A percentile compares a stretch with the other conserved stretches of the same genome.
Conservation (phyloP, 805 yeast genomes). For the Saccharomycopsis capsularis region DNA sequence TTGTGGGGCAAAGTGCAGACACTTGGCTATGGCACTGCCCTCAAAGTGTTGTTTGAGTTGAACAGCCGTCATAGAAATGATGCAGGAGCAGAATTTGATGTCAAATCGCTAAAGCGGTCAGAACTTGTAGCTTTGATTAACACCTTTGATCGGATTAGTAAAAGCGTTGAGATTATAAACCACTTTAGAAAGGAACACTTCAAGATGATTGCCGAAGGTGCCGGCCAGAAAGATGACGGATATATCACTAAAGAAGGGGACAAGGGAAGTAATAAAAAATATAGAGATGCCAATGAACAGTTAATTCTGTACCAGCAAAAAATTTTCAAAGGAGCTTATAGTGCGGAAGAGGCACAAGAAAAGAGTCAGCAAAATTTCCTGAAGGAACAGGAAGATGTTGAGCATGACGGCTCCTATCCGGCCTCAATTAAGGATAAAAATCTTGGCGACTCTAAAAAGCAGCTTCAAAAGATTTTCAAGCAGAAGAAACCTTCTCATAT, state of each 20-base stretch:
- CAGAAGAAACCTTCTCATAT: not conserved
- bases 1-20: conserved; percentile 98
- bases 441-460: conserved; percentile 14
- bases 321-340: conserved; percentile 16
- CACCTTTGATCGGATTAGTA: conserved; percentile 87
- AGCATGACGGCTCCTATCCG: conserved; percentile 9
- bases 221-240: not conserved
- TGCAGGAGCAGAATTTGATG: conserved; percentile 39
- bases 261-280: not conserved
- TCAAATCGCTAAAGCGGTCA: conserved; percentile 55
- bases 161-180: conserved; percentile 68
- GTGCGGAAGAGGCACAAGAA: not conserved
- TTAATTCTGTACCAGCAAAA: conserved; percentile 19
- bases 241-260: not conserved
- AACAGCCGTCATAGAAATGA: too few species aligned
- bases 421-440: conserved; percentile 12
- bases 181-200: conserved; percentile 37
- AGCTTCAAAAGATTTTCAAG: conserved; percentile 10
- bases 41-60: conserved; percentile 80
- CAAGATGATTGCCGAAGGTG: too few species aligned
- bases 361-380: not conserved
- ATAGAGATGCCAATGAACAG: conserved; percentile 1
- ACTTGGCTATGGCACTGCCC: conserved; percentile 95
- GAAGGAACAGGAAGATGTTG: not conserved
- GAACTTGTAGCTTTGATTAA: conserved; percentile 88